Base-by-base conservation (phyloP, 768 basidiomycete genomes). In the Amanita rubescens region DNA sequence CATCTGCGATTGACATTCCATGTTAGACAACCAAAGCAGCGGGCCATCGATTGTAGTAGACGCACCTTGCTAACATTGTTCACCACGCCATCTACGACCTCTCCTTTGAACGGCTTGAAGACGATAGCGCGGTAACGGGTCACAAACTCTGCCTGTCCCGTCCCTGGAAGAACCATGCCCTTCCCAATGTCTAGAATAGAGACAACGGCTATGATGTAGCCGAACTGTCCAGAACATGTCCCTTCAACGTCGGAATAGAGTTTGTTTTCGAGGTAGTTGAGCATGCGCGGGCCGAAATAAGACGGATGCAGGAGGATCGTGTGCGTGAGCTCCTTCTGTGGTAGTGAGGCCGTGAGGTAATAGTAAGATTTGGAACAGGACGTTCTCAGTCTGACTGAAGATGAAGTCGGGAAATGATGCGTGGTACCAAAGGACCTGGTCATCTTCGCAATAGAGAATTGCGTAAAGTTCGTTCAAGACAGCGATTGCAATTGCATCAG, bases 41-140 rank as follows among this genome's bases (percentile, higher is more conserved):
- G 8, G 5, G 7, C 20, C 38, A 5, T 30, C 27, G n/a, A 8
- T 27, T 14, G 24, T 10, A 32, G 12, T n/a, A 27, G 51, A 25
- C 33, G 38, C 60, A 93, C 95, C 80, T 96, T 96, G 68, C 85
- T 94, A 33, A 99, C 96, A 56, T 90, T 94, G 62, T 86, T 87
- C 15, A 99, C 95, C 3, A 94, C 85, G 0, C 93, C 95, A 66
- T 99, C 96, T 15, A 99, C 90, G 3, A 97, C 95, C 66, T 99
- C 95, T 9, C 94, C 94, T 69, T 97, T 96, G 79, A 98, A 98
- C n/a, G 96, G 96, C 69, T 97, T 94, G 80, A 96, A 97, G 17
- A 99, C 95, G 59, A 99, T 93, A 5, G 96, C 96, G 24, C 88
- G 84, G 70, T 98, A 99, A 51, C 87, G 77, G 19, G 93, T 92